These are phyloP conservation scores for Gossypium schwendimanii DNA, from an alignment of 441 rosid species.

Conservation along the genomic window DNA sequence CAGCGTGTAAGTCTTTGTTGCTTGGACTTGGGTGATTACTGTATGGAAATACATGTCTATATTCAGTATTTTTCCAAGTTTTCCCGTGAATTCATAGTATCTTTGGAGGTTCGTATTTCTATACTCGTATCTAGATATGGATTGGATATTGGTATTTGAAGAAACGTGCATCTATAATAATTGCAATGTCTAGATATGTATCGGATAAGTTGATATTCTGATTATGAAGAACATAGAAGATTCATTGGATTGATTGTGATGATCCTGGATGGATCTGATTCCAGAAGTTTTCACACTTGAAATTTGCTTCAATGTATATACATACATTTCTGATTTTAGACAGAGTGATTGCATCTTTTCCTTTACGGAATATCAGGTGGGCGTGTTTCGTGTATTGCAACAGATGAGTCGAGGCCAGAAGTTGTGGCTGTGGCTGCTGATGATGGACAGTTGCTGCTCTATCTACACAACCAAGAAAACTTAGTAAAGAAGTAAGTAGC, in stretches of 20 bases:
- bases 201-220: neutral
- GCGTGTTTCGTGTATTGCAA: constrained; percentile 55
- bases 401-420: constrained; percentile 47
- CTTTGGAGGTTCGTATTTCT: neutral
- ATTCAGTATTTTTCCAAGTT: neutral
- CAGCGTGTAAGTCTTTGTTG: neutral
- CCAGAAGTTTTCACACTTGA: neutral
- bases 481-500: neutral
- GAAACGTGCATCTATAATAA: neutral
- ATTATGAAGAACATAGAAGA: neutral
- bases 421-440: constrained; percentile 46
- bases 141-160: neutral
- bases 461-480: constrained; percentile 21
- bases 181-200: neutral
- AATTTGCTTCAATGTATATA: neutral
- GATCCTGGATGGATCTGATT: neutral
- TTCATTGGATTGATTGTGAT: neutral
- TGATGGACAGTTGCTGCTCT: constrained; percentile 61
- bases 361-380: constrained; percentile 34
- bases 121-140: neutral
- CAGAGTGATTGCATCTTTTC: neutral
- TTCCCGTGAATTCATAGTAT: neutral
- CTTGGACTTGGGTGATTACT: neutral
- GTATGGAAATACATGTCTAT: neutral
- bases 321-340: neutral